Percentiles rank a stretch among this genome's conserved stretches.
phyloP scores from a whole-genome alignment of 202 grass and related monocot genomes.

The Saccharum hybrid region DNA sequence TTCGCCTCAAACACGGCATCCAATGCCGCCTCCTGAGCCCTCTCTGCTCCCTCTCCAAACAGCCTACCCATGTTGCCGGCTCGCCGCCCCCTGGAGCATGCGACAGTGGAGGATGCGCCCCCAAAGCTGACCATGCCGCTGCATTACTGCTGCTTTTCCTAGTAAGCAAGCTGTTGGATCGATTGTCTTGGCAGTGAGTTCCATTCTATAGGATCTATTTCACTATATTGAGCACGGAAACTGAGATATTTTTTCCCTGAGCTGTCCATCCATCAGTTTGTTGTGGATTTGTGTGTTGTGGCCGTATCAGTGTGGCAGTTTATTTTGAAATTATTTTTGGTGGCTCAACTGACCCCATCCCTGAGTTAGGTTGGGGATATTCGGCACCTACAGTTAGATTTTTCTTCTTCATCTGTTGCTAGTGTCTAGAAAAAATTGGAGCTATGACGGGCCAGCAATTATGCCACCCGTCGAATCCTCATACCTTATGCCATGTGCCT shows the following conservation, averaged over 20 bases:
- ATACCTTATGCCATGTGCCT: not conserved
- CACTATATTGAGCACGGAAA: too few relatives aligned
- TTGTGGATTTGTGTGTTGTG: not conserved
- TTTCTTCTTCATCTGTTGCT: not conserved
- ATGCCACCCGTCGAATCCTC: not conserved
- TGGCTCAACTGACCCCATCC: not conserved
- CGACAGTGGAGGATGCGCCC: too few relatives aligned
- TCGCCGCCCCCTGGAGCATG: too few relatives aligned
- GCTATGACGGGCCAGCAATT: not conserved
- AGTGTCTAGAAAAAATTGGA: not conserved
- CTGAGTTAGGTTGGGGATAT: not conserved
- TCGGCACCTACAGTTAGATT: not conserved
- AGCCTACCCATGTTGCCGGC: too few relatives aligned
- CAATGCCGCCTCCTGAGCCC: too few relatives aligned
- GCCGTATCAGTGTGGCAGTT: not conserved
- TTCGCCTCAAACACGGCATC: too few relatives aligned
- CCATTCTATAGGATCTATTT: too few relatives aligned
- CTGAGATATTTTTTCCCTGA: not conserved
- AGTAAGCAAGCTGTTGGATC: too few relatives aligned
- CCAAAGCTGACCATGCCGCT: too few relatives aligned
- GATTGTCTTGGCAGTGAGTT: too few relatives aligned
- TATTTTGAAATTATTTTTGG: not conserved
- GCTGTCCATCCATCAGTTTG: not conserved
- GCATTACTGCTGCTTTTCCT: too few relatives aligned
- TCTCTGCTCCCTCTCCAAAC: too few relatives aligned